Base-by-base conservation (phyloP, 2,329 filamentous ascomycete species). In the Geosmithia morbida region DNA sequence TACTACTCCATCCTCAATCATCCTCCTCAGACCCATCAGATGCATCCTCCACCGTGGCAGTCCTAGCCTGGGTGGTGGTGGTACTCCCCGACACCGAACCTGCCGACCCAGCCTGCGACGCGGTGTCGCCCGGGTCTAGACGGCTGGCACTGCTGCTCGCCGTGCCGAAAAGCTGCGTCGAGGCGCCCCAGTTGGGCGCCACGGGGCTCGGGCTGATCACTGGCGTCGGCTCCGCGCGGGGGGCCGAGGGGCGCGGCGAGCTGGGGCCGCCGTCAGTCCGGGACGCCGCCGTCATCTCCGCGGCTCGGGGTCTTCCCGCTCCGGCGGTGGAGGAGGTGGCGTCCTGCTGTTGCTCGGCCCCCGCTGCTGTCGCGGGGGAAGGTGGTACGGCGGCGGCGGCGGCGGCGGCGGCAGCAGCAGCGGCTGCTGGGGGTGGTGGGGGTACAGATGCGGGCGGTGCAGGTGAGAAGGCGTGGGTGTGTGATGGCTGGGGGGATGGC, bases 101-200 rank as follows among this genome's bases (percentile, higher is more conserved):
- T 3, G 46, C 18, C 17, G 48, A 42, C 16, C 49, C 50, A 3
- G 45, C 33, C 18, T 45, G 48, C 18, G 50, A 47, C 13, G 40
- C 41, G 11, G 41, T 14, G 7, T 44, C 41, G 40, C 22, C 19
- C n/a, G 43, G 48, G 7, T 57, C 54, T 44, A 60, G 41, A 22
- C 57, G 55, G 40, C 56, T 48, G 11, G 33, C 33, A 17, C 59
- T 59, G 45, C 57, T 61, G 16, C 59, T 49, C 17, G 59, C 59
- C 44, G 57, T 61, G 16, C 59, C 59, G 48, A 74, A 74, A 0
- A 75, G 59, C 54, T 74, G 73, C 16, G 69, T 64, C 2, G 68
- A 59, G 14, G 70, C 69, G 44, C 70, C 70, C 73, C 74, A 77
- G 48, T 67, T 69, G 5, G 72, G 72, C 33, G 67, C 56, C 19